These are phyloP conservation scores for Stemphylium vesicarium DNA, from an alignment of 2,329 filamentous ascomycete genomes.

Conservation along the genomic window DNA sequence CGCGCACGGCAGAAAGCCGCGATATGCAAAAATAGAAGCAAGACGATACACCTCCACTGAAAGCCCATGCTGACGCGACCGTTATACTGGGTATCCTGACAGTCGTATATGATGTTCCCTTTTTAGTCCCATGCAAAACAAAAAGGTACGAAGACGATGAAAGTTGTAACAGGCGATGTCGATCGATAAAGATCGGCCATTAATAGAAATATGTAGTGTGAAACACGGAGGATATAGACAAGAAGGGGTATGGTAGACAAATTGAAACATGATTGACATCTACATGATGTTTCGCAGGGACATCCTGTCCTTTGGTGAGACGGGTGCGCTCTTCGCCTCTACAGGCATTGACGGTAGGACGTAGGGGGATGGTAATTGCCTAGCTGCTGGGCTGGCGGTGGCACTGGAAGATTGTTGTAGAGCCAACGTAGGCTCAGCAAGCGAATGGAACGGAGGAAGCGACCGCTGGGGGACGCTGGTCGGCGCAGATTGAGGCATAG, in stretches of 20 bases:
- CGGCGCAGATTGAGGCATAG: slow-evolving; percentile 37
- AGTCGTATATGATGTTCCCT: slow-evolving; percentile 18
- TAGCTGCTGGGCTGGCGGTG: slow-evolving; percentile 34
- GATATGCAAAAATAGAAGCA: slow-evolving; percentile 7
- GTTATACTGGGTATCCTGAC: slow-evolving; percentile 23
- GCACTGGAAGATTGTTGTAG: slow-evolving; percentile 30
- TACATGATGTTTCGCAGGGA: slow-evolving; percentile 45
- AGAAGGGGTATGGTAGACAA: slow-evolving; percentile 29
- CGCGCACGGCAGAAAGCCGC: slow-evolving; percentile 4
- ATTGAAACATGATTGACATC: slow-evolving; percentile 32
- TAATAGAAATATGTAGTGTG: slow-evolving; percentile 23
- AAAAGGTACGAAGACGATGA: slow-evolving; percentile 8
- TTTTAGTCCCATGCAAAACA: slow-evolving; percentile 16
- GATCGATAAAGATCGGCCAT: slow-evolving; percentile 19
- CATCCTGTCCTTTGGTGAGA: slow-evolving; percentile 45
- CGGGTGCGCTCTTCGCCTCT: slow-evolving; percentile 41
- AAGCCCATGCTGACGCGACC: slow-evolving; percentile 8
- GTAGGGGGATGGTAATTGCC: slow-evolving; percentile 43
- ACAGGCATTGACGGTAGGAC: slow-evolving; percentile 22
- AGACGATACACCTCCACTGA: neutral
- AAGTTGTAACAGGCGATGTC: slow-evolving; percentile 18
- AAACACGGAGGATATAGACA: slow-evolving; percentile 22
- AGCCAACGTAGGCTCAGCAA: slow-evolving; percentile 41
- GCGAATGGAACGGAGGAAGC: slow-evolving; percentile 42
- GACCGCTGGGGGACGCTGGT: slow-evolving; percentile 32